Percentiles rank a stretch among this genome's conserved stretches.
phyloP scores from a whole-genome alignment of 2,329 filamentous ascomycete species.

The Orbilia brochopaga region DNA sequence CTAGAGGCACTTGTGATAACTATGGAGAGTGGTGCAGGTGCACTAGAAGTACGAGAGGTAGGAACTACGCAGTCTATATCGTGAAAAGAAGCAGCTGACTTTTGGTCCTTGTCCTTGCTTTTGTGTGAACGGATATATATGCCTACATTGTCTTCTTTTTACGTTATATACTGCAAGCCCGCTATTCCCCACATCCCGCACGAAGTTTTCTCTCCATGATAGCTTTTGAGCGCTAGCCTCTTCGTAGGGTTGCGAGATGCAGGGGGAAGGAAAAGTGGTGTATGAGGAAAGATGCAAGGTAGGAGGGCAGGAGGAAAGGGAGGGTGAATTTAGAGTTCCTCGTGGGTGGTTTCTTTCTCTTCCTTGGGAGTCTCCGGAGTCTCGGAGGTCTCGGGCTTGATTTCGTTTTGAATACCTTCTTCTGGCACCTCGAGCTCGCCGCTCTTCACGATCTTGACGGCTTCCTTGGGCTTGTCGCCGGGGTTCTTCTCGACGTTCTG shows the following conservation, averaged over 20 bases:
- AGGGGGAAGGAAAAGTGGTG: conserved; percentile 9
- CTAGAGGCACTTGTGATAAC: neutral
- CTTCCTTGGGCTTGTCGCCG: conserved; percentile 72
- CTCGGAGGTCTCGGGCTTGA: conserved; percentile 64
- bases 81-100: conserved; percentile 49
- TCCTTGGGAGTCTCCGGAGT: conserved; percentile 20
- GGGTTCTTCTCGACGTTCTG: conserved; percentile 71
- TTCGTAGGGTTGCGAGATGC: neutral
- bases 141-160: conserved; percentile 38
- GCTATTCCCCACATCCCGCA: conserved; percentile 15
- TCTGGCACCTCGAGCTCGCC: conserved; percentile 80
- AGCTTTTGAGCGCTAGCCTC: neutral
- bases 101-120: conserved; percentile 19
- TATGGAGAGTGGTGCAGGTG: neutral
- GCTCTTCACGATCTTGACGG: conserved; percentile 79
- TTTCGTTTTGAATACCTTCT: conserved; percentile 93
- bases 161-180: conserved; percentile 45
- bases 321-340: conserved; percentile 20
- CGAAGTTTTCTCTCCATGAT: conserved; percentile 13
- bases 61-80: conserved; percentile 49
- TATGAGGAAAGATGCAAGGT: conserved; percentile 12
- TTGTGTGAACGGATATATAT: conserved; percentile 1
- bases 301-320: neutral
- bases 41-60: conserved; percentile 8
- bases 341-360: conserved; percentile 12